Conservation (phyloP, 305 asterid species). For the Fraxinus sp. region DNA sequence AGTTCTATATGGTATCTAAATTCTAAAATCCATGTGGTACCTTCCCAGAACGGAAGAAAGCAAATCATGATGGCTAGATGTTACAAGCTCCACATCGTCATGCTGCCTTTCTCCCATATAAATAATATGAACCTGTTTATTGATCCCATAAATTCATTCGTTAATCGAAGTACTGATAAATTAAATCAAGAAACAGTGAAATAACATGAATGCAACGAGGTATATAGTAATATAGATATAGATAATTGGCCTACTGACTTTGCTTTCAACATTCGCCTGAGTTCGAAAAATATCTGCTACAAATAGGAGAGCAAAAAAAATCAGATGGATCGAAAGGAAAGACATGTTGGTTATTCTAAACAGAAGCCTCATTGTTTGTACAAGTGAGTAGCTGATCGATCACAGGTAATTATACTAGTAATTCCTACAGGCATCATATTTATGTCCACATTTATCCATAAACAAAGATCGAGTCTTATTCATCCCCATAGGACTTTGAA, state of each 20-base stretch:
- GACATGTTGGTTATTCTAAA: background rate
- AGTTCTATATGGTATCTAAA: background rate
- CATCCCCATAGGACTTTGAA: background rate
- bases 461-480: background rate
- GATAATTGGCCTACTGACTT: conserved; percentile 12
- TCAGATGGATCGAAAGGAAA: background rate
- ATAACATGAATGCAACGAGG: background rate
- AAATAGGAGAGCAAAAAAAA: background rate
- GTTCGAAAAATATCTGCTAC: background rate
- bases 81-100: conserved; percentile 22
- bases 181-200: background rate
- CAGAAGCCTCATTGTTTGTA: background rate
- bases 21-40: conserved; percentile 17
- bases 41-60: conserved; percentile 39
- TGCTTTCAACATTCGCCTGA: conserved; percentile 9
- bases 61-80: conserved; percentile 39
- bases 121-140: conserved; percentile 29
- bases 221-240: background rate
- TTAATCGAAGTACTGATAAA: background rate
- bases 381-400: background rate
- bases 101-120: conserved; percentile 39
- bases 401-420: background rate
- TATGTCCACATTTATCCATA: background rate
- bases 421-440: background rate
- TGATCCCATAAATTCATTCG: background rate